These are phyloP conservation scores for Pedinophyceae sp. DNA, from an alignment of 139 green algal species.

Conservation along the genomic window DNA sequence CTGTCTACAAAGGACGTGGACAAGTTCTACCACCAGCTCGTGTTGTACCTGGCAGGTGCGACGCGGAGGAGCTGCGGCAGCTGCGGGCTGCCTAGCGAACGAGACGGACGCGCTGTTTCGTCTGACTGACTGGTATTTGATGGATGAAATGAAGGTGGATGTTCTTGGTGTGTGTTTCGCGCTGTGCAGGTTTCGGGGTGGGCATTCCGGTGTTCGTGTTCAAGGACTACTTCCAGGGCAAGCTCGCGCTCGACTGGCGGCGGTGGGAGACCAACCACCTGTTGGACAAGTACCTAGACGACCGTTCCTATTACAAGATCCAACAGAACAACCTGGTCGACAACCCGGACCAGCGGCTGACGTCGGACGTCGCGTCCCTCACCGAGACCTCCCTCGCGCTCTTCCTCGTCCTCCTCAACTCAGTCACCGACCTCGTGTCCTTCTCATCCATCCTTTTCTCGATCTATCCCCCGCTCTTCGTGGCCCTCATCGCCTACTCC, in stretches of 20 bases:
- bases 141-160: too few species aligned
- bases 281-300: conserved; percentile 65
- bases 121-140: too few species aligned
- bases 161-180: conserved; percentile 22
- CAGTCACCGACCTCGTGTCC: conserved; percentile 73
- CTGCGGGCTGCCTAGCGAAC: too few species aligned
- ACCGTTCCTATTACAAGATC: neutral
- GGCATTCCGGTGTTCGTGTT: conserved; percentile 91
- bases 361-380: conserved; percentile 40
- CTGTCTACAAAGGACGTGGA: conserved; percentile 62
- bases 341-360: conserved; percentile 38
- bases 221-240: conserved; percentile 54
- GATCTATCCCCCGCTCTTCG: conserved; percentile 97
- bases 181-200: conserved; percentile 30
- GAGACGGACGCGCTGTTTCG: too few species aligned
- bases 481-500: conserved; percentile 74
- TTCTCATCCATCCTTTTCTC: conserved; percentile 91
- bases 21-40: conserved; percentile 63
- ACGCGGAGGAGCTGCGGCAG: too few species aligned
- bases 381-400: conserved; percentile 73
- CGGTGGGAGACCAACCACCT: conserved; percentile 79
- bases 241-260: conserved; percentile 82
- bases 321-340: conserved; percentile 18
- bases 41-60: conserved; percentile 45
- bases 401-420: conserved; percentile 69